phyloP scores from a whole-genome alignment of 164 flowering plant species.

The Houttuynia cordata region DNA sequence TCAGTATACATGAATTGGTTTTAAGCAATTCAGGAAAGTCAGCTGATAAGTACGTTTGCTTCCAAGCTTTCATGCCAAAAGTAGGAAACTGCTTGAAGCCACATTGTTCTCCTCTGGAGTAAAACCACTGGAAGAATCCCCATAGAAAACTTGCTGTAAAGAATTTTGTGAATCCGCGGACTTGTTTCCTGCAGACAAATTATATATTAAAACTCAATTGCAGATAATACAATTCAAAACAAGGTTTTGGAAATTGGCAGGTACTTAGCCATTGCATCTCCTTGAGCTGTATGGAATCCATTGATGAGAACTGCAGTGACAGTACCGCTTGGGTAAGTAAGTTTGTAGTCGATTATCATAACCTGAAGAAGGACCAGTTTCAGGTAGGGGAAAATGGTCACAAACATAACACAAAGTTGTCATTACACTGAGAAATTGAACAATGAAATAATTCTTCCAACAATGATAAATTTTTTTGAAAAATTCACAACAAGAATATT shows the following conservation, averaged over 20 bases:
- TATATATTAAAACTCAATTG: not conserved
- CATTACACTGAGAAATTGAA: not conserved
- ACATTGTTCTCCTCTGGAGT: slow-evolving; percentile 14
- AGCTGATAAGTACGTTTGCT: slow-evolving; percentile 5
- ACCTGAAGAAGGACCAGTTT: slow-evolving; percentile 28
- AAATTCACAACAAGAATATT: not conserved
- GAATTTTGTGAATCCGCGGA: slow-evolving; percentile 9
- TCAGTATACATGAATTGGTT: not conserved
- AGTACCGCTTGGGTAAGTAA: slow-evolving; percentile 73
- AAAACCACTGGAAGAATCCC: slow-evolving; percentile 17
- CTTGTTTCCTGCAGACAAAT: slow-evolving; percentile 31
- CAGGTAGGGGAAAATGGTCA: not conserved
- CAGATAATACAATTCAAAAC: not conserved
- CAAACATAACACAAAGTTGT: too few species aligned
- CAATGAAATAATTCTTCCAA: not conserved
- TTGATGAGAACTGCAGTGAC: slow-evolving; percentile 89
- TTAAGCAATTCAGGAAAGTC: not conserved
- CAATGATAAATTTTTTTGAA: not conserved
- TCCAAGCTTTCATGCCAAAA: slow-evolving; percentile 12
- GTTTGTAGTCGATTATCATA: slow-evolving; percentile 71
- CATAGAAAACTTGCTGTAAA: slow-evolving; percentile 10
- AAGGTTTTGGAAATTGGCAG: not conserved
- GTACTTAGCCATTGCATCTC: slow-evolving; percentile 64
- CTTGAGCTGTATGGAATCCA: slow-evolving; percentile 60
- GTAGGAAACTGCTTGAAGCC: slow-evolving; percentile 15